These are phyloP conservation scores for Cnidoscolus chayamansa DNA, from an alignment of 441 rosid species.

Conservation along the genomic window DNA sequence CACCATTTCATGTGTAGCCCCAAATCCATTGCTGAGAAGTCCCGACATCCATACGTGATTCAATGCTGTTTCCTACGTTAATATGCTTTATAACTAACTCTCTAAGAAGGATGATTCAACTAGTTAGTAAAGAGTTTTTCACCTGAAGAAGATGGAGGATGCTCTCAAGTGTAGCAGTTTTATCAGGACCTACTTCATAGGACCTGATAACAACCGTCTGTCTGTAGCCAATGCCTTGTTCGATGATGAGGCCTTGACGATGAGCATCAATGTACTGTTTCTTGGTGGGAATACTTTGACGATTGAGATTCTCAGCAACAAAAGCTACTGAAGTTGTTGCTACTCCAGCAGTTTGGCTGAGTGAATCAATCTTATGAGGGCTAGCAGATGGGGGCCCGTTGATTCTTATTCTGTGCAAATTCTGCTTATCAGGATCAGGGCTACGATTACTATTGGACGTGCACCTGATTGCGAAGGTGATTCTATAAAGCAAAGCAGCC, in stretches of 20 bases:
- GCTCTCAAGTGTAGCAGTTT: conserved; percentile 59
- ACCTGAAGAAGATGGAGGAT: conserved; percentile 50
- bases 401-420: conserved; percentile 29
- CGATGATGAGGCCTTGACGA: conserved; percentile 56
- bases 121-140: neutral
- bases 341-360: conserved; percentile 29
- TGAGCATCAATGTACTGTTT: conserved; percentile 57
- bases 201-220: conserved; percentile 64
- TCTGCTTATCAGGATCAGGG: conserved; percentile 33
- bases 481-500: conserved; percentile 35
- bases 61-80: conserved; percentile 59
- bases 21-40: conserved; percentile 70
- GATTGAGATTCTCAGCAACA: conserved; percentile 27
- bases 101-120: neutral
- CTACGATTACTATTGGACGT: conserved; percentile 18
- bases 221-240: conserved; percentile 51
- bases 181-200: conserved; percentile 70
- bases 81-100: neutral
- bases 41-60: conserved; percentile 88
- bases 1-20: conserved; percentile 72
- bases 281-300: conserved; percentile 61
- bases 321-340: conserved; percentile 31
- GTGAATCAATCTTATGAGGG: conserved; percentile 24
- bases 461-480: conserved; percentile 27
- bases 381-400: conserved; percentile 22